Evolutionary conservation across 345 rosid genomes (phyloP).

Genomic region (Syzygium aqueum): DNA sequence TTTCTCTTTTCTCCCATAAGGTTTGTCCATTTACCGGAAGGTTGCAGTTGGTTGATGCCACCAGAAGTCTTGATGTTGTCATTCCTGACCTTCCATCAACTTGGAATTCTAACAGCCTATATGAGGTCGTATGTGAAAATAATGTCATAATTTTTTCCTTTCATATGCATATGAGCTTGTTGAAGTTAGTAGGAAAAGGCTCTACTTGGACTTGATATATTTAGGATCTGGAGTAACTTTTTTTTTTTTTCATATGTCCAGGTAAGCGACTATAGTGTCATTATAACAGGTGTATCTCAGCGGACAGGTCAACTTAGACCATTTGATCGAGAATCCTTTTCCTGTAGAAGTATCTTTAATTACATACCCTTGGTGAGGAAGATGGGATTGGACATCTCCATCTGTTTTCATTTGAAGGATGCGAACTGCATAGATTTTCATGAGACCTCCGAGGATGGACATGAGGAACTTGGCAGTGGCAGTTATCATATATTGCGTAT

Average conservation of each 20-base stretch:
- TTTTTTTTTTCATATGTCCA: slow-evolving; percentile 18
- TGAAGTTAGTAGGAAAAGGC: not conserved
- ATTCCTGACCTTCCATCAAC: slow-evolving; percentile 55
- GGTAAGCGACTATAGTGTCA: slow-evolving; percentile 52
- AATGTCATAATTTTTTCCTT: not conserved
- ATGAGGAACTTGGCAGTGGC: slow-evolving; percentile 32
- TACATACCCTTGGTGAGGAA: slow-evolving; percentile 15
- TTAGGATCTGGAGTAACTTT: not conserved
- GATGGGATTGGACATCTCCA: slow-evolving; percentile 20
- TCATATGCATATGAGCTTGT: slow-evolving; percentile 9
- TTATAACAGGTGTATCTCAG: slow-evolving; percentile 50
- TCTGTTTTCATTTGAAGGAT: slow-evolving; percentile 28
- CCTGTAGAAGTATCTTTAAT: slow-evolving; percentile 44
- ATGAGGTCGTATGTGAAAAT: slow-evolving; percentile 38
- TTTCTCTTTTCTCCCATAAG: slow-evolving; percentile 15
- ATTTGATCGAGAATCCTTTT: slow-evolving; percentile 20
- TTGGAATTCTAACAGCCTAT: slow-evolving; percentile 36
- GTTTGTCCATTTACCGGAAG: slow-evolving; percentile 58
- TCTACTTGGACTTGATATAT: not conserved
- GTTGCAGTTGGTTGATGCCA: slow-evolving; percentile 67
- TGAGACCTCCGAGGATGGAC: slow-evolving; percentile 18
- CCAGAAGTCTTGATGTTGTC: slow-evolving; percentile 59
- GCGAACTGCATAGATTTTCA: slow-evolving; percentile 28
- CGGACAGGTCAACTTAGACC: slow-evolving; percentile 10
- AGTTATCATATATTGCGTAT: slow-evolving; percentile 50